Base-by-base conservation (phyloP, 495 filamentous ascomycete genomes). In the Talaromyces adpressus region DNA sequence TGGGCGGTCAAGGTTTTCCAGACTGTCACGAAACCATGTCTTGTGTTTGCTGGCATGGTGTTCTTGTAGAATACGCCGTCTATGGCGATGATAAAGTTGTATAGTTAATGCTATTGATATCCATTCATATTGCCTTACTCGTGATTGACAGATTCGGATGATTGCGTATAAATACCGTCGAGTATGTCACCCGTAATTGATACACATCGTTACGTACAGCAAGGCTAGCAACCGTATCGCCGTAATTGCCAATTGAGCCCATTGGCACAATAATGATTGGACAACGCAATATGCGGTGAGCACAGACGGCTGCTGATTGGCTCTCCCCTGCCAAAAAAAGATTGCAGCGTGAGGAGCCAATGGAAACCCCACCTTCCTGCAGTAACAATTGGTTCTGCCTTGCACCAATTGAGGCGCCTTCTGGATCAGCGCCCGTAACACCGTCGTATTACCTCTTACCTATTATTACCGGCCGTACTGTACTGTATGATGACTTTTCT, bases 401-500 rank as follows among this genome's bases (percentile, higher is more conserved):
- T 49, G 45, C 45, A 49, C 45, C 45, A 49, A 49, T 49, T 18
- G 18, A 18, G 22, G 18, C 16, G 45, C 45, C 52, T 12, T 16
- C 36, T 51, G 8, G 49, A 53, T 53, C 49, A 22, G 49, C 49
- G 49, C 6, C 49, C 23, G 23, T 61, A 23, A 30, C 22, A 41
- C 16, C 47, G 30, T 7, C 39, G 59, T 41, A 61, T 49, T 58
- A 32, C 30, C 36, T 6, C 3, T 4, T 27, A 3, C 27, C 3
- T 27, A 2, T 3, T 27, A 12, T 68, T 63, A 67, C 60, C 51
- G 61, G 51, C 49, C 61, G 49, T 61, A 41, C 57, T 14, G 49
- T 61, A 41, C 57, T 14, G 58, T 65, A 67, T 64, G 39, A 49
- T 66, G 58, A 63, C 70, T 72, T 69, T 72, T 64, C 71, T 72